These are phyloP conservation scores for Ustilago crameri DNA, from an alignment of 1,284 basidiomycete genomes.

Conservation along the genomic window DNA sequence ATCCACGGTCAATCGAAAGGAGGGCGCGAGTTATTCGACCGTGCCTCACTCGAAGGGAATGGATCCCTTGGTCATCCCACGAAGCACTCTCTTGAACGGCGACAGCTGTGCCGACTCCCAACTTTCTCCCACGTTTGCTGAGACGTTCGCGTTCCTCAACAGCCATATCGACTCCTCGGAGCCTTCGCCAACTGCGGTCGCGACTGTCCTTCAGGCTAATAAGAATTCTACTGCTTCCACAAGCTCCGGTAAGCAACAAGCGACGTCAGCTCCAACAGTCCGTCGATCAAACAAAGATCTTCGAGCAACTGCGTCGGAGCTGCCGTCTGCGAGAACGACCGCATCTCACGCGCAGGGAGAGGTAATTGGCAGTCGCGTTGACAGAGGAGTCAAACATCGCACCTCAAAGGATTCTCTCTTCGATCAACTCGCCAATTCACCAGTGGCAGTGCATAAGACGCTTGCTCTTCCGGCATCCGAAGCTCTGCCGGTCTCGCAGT, in stretches of 20 bases:
- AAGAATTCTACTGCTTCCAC: not conserved
- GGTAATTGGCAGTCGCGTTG: too few relatives aligned
- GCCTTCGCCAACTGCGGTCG: slow-evolving; percentile 8
- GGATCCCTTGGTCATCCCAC: slow-evolving; percentile 5
- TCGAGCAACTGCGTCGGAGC: not conserved
- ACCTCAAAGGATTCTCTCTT: slow-evolving; percentile 13
- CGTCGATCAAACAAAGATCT: not conserved
- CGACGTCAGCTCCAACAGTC: not conserved
- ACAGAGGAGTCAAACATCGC: not conserved
- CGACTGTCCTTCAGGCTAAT: not conserved
- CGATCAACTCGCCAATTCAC: slow-evolving; percentile 32
- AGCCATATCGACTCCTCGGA: slow-evolving; percentile 29
- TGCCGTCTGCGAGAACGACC: not conserved
- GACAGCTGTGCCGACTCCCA: slow-evolving; percentile 19
- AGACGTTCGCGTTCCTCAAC: slow-evolving; percentile 37
- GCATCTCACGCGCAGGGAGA: too few relatives aligned
- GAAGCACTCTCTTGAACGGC: slow-evolving; percentile 7
- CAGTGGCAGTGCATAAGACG: slow-evolving; percentile 34
- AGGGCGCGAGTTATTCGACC: not conserved
- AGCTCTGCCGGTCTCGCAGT: slow-evolving; percentile 22
- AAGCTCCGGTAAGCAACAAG: not conserved
- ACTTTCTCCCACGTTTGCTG: slow-evolving; percentile 34
- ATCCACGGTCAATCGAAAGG: too few relatives aligned
- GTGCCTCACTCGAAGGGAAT: not conserved
- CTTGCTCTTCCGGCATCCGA: slow-evolving; percentile 14